These are phyloP conservation scores for Bipolaris gigantea DNA, from an alignment of 2,329 filamentous ascomycete species.

Conservation along the genomic window DNA sequence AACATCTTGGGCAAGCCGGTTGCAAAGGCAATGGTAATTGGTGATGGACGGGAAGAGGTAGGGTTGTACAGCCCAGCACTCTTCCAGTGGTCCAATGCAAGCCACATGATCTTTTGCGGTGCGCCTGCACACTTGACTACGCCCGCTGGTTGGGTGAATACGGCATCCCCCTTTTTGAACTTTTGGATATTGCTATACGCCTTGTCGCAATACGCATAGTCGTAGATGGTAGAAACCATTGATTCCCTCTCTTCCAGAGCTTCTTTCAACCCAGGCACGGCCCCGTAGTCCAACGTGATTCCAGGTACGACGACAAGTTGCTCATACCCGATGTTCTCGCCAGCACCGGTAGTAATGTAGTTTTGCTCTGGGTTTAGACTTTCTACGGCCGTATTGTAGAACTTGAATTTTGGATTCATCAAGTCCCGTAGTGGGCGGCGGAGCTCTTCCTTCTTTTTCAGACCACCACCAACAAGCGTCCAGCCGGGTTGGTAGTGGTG, in stretches of 20 bases:
- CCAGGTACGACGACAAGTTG: constrained; percentile 64
- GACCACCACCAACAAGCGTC: constrained; percentile 68
- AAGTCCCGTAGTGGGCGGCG: constrained; percentile 55
- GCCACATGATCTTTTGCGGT: constrained; percentile 49
- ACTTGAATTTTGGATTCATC: constrained; percentile 62
- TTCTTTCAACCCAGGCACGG: constrained; percentile 39
- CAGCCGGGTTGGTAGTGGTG: constrained; percentile 72
- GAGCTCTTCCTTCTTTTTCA: constrained; percentile 64
- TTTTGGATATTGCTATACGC: constrained; percentile 35
- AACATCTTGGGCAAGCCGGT: constrained; percentile 47
- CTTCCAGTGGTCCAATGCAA: constrained; percentile 46
- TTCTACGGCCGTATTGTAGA: constrained; percentile 59
- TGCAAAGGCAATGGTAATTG: constrained; percentile 44
- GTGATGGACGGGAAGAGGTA: constrained; percentile 26
- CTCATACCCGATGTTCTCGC: constrained; percentile 62
- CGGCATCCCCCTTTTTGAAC: constrained; percentile 40
- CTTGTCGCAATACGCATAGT: constrained; percentile 46
- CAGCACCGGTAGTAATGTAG: constrained; percentile 57
- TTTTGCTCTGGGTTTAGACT: constrained; percentile 61
- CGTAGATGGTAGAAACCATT: constrained; percentile 44
- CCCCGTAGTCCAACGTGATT: constrained; percentile 35
- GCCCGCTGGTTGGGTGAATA: constrained; percentile 47
- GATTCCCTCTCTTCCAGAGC: constrained; percentile 42
- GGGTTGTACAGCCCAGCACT: constrained; percentile 40
- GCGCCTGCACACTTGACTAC: constrained; percentile 47